Base-by-base conservation (phyloP, 2,329 filamentous ascomycete genomes). In the Iodosphaeria phyllophila region DNA sequence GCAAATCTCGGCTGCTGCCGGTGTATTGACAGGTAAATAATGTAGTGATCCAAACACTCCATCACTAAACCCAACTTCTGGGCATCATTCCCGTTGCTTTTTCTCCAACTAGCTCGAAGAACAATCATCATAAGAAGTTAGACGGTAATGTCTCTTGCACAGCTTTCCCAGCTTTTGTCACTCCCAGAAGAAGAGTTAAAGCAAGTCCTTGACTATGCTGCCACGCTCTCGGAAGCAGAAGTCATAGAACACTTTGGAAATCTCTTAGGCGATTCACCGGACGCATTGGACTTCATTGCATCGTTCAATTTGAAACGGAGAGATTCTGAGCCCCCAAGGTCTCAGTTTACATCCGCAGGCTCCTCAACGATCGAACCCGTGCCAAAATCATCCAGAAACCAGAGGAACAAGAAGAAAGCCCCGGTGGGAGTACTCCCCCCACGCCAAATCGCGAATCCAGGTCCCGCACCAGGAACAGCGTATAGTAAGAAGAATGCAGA, bases 181-280 rank as follows among this genome's bases (percentile, higher is more conserved):
- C 59, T 95, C 8, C 83, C 92, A 18, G 72, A 92, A 18, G 72
- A 78, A 8, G 83, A 86, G 20, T 58, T 95, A 16, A 68, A 72
- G 41, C 80, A 95, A 43, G 65, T 93, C 21, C 60, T 95, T 35
- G 70, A 79, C 23, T 93, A 93, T 46, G 72, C 79, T 3, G 58
- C 68, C 18, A 75, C 72, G 0, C 61, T 95, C 6, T 71, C 82
- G 12, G 83, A 76, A 42, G 53, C 70, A 25, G 77, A 75, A 34
- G 78, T 80, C 9, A 82, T 71, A 25, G 73, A 83, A 20, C 82
- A 95, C 48, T 74, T 98, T 32, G 76, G 73, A 46, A 82, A 89
- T 42, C 58, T 98, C 26, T 64, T 98, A 0, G 89, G 86, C 24
- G 82, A 92, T 46, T 83, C 78, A 5, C 68, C 83, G 2, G 71